A percentile compares a stretch with the other conserved stretches of the same genome.
Conservation (phyloP, 1,284 basidiomycete genomes). For the Ganoderma multipileum region DNA sequence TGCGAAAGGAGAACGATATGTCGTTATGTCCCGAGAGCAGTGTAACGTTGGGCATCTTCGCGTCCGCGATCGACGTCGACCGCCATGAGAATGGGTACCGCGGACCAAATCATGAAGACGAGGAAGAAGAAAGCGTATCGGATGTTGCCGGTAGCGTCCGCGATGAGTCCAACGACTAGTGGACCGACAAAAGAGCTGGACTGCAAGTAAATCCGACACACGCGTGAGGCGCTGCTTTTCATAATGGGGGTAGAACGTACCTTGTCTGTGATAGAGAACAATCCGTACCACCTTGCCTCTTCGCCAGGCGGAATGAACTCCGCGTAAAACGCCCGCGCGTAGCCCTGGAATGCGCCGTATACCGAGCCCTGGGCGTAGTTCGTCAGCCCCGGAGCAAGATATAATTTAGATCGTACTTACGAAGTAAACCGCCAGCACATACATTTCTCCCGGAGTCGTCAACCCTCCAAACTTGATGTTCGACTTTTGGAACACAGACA, state of each 20-base stretch:
- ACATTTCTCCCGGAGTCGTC: conserved; percentile 85
- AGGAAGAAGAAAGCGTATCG: conserved; percentile 91
- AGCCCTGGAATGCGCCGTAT: conserved; percentile 83
- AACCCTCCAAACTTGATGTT: conserved; percentile 69
- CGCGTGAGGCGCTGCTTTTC: background rate
- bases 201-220: conserved; percentile 44
- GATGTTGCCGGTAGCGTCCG: conserved; percentile 88
- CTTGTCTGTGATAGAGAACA: conserved; percentile 92
- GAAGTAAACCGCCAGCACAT: conserved; percentile 81
- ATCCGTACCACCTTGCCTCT: conserved; percentile 79
- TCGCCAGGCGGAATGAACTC: conserved; percentile 81
- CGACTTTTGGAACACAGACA: conserved; percentile 54
- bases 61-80: conserved; percentile 77
- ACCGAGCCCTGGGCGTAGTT: conserved; percentile 56
- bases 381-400: background rate
- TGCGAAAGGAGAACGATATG: background rate
- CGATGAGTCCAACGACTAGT: conserved; percentile 83
- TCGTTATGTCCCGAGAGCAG: background rate
- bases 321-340: conserved; percentile 80
- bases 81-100: conserved; percentile 75
- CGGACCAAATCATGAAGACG: conserved; percentile 77
- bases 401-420: conserved; percentile 46
- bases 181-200: conserved; percentile 91
- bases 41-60: conserved; percentile 68
- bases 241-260: conserved; percentile 41